Evolutionary conservation across 1,139 yeast genomes (phyloP).

Genomic region (Barnettozyma hawaiiensis): DNA sequence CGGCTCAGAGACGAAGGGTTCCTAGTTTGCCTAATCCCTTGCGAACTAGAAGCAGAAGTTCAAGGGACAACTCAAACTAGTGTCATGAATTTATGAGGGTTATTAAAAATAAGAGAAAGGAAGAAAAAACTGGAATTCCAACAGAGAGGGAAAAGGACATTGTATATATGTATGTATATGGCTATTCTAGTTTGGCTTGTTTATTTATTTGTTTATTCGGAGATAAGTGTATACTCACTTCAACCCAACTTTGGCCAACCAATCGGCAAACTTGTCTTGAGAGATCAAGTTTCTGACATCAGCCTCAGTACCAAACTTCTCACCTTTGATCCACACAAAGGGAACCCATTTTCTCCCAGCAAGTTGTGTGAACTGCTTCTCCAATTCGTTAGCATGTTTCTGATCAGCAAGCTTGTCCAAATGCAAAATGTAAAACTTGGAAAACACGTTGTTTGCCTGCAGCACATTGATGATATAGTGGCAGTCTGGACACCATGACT

Average conservation of each 20-base stretch:
- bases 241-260: slow-evolving; percentile 40
- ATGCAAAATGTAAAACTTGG: slow-evolving; percentile 51
- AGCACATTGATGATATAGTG: slow-evolving; percentile 53
- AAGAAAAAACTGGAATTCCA: background rate
- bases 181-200: too few relatives aligned
- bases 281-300: slow-evolving; percentile 43
- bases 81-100: background rate
- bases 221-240: background rate
- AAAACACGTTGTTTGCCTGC: slow-evolving; percentile 43
- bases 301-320: slow-evolving; percentile 53
- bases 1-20: slow-evolving; percentile 23
- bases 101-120: background rate
- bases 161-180: too few relatives aligned
- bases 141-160: background rate
- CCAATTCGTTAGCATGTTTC: slow-evolving; percentile 49
- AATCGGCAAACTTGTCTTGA: slow-evolving; percentile 37
- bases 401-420: slow-evolving; percentile 48
- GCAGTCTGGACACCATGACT: slow-evolving; percentile 78
- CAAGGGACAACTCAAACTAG: slow-evolving; percentile 13
- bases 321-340: slow-evolving; percentile 60
- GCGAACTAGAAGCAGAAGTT: slow-evolving; percentile 22
- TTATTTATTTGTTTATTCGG: background rate
- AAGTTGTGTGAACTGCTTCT: slow-evolving; percentile 53
- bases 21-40: slow-evolving; percentile 24
- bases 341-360: slow-evolving; percentile 71